Evolutionary conservation across 768 basidiomycete genomes (phyloP), one percentile per base, ranked within the genome.

Genomic region (Atractiella rhizophila): DNA sequence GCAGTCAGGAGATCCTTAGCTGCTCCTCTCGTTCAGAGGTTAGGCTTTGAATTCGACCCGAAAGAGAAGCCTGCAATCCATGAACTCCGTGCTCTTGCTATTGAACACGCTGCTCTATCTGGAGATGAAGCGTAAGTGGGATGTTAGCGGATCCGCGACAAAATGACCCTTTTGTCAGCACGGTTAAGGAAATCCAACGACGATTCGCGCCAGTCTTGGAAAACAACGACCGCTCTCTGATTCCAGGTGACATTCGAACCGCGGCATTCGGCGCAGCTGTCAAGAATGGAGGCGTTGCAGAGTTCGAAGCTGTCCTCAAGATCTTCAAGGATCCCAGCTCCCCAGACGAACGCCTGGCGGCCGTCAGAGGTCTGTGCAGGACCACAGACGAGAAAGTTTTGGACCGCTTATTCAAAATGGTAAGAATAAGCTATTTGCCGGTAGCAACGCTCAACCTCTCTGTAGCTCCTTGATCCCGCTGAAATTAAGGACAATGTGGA

Each of bases 191-290:
- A 54, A 62, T 88, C 37, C 61, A 65, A 50, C 59, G 60, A 20
- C 73, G 79, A 41, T 94, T 91, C 63, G 60, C 63, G 27, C 60
- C 68, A 23, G 81, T 73, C 55, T 57, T 75, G 51, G 65, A 69
- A 44, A 76, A 71, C 12, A 69, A 70, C 7, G 77, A 88, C 53
- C 70, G 75, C 50, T 74, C 73, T 0, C 63, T 59, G 39, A 79
- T 96, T 48, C 79, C 81, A 6, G 67, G 71, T 21, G 86, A 94
- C 60, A 59, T 96, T 34, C 67, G 75, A 49, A 53, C 62, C 38
- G 24, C 37, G 21, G 39, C 52, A 21, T 42, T 25, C 43, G 26
- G 43, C 8, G 45, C 77, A 71, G 73, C 73, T 39, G 75, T 81
- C 41, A 65, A 67, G 54, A 61, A 77, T 51, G 81, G 79, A 29